Evolutionary conservation across 2,329 filamentous ascomycete species (phyloP), one percentile per base, ranked within the genome.

Genomic region (Epichloe sylvatica): DNA sequence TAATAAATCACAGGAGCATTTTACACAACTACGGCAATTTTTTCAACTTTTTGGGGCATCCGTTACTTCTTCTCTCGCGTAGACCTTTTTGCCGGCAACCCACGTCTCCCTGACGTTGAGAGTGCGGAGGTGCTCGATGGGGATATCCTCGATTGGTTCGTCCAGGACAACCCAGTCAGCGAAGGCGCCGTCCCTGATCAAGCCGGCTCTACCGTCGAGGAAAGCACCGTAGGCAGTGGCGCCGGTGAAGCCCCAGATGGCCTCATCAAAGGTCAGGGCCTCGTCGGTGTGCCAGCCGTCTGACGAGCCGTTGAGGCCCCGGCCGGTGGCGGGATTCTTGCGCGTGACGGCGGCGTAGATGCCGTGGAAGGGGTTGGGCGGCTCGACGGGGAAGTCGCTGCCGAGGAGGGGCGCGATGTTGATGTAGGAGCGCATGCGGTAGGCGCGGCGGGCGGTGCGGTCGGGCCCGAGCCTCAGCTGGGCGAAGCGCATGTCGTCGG

Each of bases 81-180:
- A 78, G 0, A 78, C 75, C 47, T 55, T 66, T 57, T 56, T 70
- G 0, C 82, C 83, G 3, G 68, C 80, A 36, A 86, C 74, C 82
- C 82, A 86, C 0, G 83, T 86, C 67, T 85, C 81, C 53, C 66
- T 70, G 2, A 86, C 80, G 45, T 63, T 70, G 7, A 82, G 58
- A 4, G 64, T 65, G 23, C 77, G 72, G 49, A 85, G 56, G 12
- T 69, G 68, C 51, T 81, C 78, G 2, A 75, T 52, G 11, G 70
- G 66, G 34, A 76, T 61, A 0, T 58, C 66, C 49, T 76, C 73
- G 0, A 84, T 58, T 42, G 77, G 73, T 52, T 68, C 61, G 54
- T 84, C 80, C 12, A 86, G 63, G n/a, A 86, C 80, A 4, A 86
- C 70, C 81, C 81, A 86, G 61, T 86, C 83, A 0, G 81, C 83